A percentile compares a stretch with the other conserved stretches of the same genome.
Evolutionary conservation across 129 eudicot species (phyloP).

Genomic region (Helichrysum umbraculigerum): DNA sequence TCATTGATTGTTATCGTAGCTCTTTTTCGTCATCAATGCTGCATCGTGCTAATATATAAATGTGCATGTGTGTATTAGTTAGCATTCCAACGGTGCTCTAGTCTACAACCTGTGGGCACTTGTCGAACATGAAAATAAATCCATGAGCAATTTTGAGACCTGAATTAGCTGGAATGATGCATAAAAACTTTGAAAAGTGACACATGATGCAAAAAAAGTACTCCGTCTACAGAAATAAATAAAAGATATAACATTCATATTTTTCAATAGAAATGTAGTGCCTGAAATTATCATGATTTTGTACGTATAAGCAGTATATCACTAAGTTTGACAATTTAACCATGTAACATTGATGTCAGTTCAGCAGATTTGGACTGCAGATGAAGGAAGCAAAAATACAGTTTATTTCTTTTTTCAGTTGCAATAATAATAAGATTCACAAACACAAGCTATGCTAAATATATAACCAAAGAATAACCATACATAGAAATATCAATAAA

Average conservation of each 20-base stretch:
- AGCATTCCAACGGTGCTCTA: constrained; percentile 20
- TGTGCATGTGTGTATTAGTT: constrained; percentile 21
- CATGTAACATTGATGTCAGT: not conserved
- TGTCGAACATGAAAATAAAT: constrained; percentile 21
- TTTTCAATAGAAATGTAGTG: not conserved
- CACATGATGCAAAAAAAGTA: not conserved
- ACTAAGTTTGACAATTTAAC: not conserved
- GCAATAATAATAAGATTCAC: not conserved
- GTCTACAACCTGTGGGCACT: constrained; percentile 10
- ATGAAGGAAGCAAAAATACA: too few species aligned
- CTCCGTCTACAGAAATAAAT: not conserved
- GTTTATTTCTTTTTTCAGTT: not conserved
- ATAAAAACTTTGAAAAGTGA: not conserved
- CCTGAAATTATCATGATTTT: not conserved
- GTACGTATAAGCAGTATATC: not conserved
- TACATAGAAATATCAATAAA: constrained; percentile 9
- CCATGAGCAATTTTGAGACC: constrained; percentile 27
- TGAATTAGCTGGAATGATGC: constrained; percentile 26
- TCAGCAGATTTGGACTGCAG: too few species aligned
- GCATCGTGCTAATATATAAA: constrained; percentile 5
- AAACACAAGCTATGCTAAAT: not conserved
- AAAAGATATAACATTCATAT: not conserved
- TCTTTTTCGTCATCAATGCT: not conserved
- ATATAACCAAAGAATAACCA: not conserved
- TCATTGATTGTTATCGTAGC: constrained; percentile 2